Evolutionary conservation across 192 early-diverging fungal genomes (phyloP).

Genomic region (Coemansia sp.): DNA sequence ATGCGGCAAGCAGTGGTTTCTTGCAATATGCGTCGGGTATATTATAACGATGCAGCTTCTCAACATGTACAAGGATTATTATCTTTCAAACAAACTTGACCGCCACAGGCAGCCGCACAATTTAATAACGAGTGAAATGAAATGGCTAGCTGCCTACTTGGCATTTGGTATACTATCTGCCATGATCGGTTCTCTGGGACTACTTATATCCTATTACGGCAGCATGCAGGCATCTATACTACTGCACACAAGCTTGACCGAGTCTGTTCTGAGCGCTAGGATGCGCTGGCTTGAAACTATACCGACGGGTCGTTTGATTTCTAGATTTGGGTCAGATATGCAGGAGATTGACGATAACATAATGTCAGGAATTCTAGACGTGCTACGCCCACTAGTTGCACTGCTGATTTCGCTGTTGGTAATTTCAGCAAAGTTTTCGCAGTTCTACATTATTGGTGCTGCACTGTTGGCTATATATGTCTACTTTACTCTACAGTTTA

Average conservation of each 20-base stretch:
- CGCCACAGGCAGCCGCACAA: neutral
- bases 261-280: slow-evolving; percentile 61
- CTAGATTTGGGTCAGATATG: slow-evolving; percentile 81
- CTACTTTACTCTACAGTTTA: slow-evolving; percentile 65
- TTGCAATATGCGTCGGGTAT: slow-evolving; percentile 51
- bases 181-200: slow-evolving; percentile 6
- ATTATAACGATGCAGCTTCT: slow-evolving; percentile 54
- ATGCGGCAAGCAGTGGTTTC: slow-evolving; percentile 61
- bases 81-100: slow-evolving; percentile 18
- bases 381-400: slow-evolving; percentile 57
- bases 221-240: slow-evolving; percentile 45
- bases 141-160: slow-evolving; percentile 35
- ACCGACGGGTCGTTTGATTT: slow-evolving; percentile 76
- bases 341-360: slow-evolving; percentile 70
- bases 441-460: slow-evolving; percentile 67
- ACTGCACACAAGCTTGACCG: slow-evolving; percentile 57
- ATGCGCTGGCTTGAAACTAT: slow-evolving; percentile 82
- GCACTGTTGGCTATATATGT: slow-evolving; percentile 62
- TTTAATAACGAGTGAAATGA: neutral
- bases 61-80: slow-evolving; percentile 59
- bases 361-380: slow-evolving; percentile 54
- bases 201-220: slow-evolving; percentile 18
- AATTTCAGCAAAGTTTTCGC: slow-evolving; percentile 62
- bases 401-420: slow-evolving; percentile 57
- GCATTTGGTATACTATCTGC: slow-evolving; percentile 18